These are phyloP conservation scores for Volvariella surrecta DNA, from an alignment of 1,284 basidiomycete genomes.

Conservation along the genomic window DNA sequence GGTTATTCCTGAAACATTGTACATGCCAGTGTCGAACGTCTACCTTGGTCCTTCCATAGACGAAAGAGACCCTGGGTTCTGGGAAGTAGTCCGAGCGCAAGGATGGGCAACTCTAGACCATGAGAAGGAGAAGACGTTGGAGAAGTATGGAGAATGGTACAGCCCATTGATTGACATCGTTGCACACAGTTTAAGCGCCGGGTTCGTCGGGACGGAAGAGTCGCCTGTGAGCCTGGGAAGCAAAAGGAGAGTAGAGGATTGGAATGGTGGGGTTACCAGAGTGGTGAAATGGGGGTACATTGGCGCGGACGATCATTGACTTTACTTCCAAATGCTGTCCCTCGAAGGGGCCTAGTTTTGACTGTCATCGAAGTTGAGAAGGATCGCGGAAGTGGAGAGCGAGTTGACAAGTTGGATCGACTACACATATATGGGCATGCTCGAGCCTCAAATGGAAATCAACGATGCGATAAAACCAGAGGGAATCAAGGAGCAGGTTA, in stretches of 20 bases:
- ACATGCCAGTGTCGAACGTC: slow-evolving; percentile 6
- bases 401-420: no score
- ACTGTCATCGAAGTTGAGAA: no score
- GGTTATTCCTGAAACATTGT: slow-evolving; percentile 4
- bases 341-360: no score
- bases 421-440: no score
- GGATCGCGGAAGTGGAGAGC: no score
- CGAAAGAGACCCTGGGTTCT: slow-evolving; percentile 32
- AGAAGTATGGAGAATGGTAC: slow-evolving; percentile 29
- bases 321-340: no score
- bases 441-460: no score
- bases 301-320: not conserved
- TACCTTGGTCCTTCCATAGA: slow-evolving; percentile 17
- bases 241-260: slow-evolving; percentile 29
- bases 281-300: slow-evolving; percentile 9
- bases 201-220: slow-evolving; percentile 37
- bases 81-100: slow-evolving; percentile 23
- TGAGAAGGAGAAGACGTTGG: slow-evolving; percentile 19
- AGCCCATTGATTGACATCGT: slow-evolving; percentile 31
- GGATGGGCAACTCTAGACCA: slow-evolving; percentile 34
- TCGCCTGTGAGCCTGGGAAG: slow-evolving; percentile 35
- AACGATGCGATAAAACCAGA: no score
- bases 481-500: no score
- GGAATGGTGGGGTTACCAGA: slow-evolving; percentile 19
- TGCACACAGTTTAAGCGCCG: slow-evolving; percentile 27